Percentiles rank a stretch among this genome's conserved stretches.
phyloP scores from a whole-genome alignment of 805 yeast species.

The Starmera caribaea region DNA sequence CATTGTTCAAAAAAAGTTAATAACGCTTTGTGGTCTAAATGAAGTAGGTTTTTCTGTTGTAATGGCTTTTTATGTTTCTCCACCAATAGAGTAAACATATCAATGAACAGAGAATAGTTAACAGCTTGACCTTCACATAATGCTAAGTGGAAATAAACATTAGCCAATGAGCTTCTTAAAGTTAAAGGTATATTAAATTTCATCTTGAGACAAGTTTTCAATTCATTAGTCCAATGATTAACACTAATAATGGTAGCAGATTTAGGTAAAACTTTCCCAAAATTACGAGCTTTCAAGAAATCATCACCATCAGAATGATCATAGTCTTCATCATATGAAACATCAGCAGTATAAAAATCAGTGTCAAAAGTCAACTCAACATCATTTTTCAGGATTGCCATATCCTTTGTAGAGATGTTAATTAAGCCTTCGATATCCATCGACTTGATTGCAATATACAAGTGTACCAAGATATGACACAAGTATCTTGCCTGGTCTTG shows the following conservation, averaged over 20 bases:
- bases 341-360: conserved; percentile 33
- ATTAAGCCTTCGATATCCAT: conserved; percentile 67
- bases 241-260: conserved; percentile 70
- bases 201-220: conserved; percentile 67
- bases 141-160: conserved; percentile 62
- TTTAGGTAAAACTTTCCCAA: conserved; percentile 52
- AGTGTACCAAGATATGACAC: conserved; percentile 68
- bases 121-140: conserved; percentile 64
- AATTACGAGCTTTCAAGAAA: conserved; percentile 30
- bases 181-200: conserved; percentile 70
- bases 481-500: conserved; percentile 64
- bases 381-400: conserved; percentile 34
- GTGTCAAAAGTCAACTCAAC: conserved; percentile 45
- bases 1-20: conserved; percentile 24
- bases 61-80: conserved; percentile 23
- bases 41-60: conserved; percentile 16
- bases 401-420: conserved; percentile 57
- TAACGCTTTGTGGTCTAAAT: conserved; percentile 26
- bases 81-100: conserved; percentile 50
- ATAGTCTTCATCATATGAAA: conserved; percentile 25
- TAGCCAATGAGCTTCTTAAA: conserved; percentile 50
- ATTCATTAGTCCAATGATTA: conserved; percentile 80
- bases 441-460: conserved; percentile 69
- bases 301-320: conserved; percentile 27
- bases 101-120: conserved; percentile 49